A percentile compares a stretch with the other conserved stretches of the same genome.
Evolutionary conservation across 2,329 filamentous ascomycete species (phyloP).

Genomic region (Monosporascus cannonballus): DNA sequence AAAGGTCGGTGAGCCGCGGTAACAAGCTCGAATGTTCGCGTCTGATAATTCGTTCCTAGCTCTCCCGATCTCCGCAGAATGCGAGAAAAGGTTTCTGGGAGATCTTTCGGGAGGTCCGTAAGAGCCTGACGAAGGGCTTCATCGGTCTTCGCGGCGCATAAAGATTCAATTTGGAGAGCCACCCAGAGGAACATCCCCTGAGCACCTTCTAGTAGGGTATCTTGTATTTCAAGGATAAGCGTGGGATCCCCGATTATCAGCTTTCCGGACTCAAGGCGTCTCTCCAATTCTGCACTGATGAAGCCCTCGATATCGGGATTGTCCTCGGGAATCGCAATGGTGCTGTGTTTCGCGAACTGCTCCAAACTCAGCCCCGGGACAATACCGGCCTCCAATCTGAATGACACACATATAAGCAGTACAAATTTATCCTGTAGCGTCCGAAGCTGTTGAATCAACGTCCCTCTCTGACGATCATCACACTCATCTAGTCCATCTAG

Average conservation of each 20-base stretch:
- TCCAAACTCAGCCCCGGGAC: not conserved
- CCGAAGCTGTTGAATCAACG: conserved; percentile 1
- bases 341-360: conserved; percentile 1
- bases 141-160: conserved; percentile 31
- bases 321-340: not conserved
- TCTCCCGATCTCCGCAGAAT: conserved; percentile 20
- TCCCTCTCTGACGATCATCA: not conserved
- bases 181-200: conserved; percentile 35
- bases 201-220: conserved; percentile 17
- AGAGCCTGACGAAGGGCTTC: conserved; percentile 27
- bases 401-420: conserved; percentile 2
- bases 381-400: conserved; percentile 1
- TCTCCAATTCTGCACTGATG: conserved; percentile 4
- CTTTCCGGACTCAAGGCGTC: conserved; percentile 1
- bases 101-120: conserved; percentile 21
- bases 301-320: conserved; percentile 5
- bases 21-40: conserved; percentile 25
- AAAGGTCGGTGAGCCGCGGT: conserved; percentile 23
- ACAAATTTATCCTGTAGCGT: not conserved
- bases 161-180: conserved; percentile 26
- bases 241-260: conserved; percentile 4
- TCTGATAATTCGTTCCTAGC: conserved; percentile 15
- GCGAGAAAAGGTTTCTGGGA: conserved; percentile 25
- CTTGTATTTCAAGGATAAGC: conserved; percentile 4
- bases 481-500: conserved; percentile 6